These are phyloP conservation scores for Diaporthe destruens DNA, from an alignment of 2,329 filamentous ascomycete genomes.

Conservation along the genomic window DNA sequence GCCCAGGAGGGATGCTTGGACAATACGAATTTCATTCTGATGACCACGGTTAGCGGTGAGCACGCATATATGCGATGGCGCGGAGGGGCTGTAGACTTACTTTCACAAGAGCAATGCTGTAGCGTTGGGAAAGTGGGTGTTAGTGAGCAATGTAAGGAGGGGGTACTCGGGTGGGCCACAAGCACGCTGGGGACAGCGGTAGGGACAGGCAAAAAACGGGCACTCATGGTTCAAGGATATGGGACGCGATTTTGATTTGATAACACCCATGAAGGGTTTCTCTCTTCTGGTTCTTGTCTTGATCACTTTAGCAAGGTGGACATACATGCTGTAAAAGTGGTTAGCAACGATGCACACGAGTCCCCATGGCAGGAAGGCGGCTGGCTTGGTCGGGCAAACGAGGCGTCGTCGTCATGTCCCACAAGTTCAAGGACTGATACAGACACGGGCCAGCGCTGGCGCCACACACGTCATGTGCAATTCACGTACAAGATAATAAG, in stretches of 20 bases:
- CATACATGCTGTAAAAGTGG: constrained; percentile 63
- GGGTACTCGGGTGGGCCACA: constrained; percentile 42
- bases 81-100: constrained; percentile 51
- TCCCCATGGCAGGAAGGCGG: background rate
- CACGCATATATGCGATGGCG: background rate
- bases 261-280: constrained; percentile 74
- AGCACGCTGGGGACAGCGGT: constrained; percentile 17
- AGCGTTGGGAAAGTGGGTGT: constrained; percentile 48
- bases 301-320: constrained; percentile 55
- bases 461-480: constrained; percentile 26
- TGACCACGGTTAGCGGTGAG: constrained; percentile 45
- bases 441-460: background rate
- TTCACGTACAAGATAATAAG: constrained; percentile 77
- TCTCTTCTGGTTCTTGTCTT: constrained; percentile 59
- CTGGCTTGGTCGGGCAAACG: constrained; percentile 30
- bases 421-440: constrained; percentile 1
- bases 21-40: constrained; percentile 85
- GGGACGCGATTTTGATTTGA: constrained; percentile 60
- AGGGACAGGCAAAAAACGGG: constrained; percentile 17
- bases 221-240: constrained; percentile 49
- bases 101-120: constrained; percentile 81
- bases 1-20: constrained; percentile 89
- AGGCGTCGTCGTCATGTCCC: constrained; percentile 34
- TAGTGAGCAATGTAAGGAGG: constrained; percentile 49
- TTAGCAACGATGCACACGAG: constrained; percentile 44